Conservation (phyloP, 2,329 filamentous ascomycete species). For the Diplodia mutila region DNA sequence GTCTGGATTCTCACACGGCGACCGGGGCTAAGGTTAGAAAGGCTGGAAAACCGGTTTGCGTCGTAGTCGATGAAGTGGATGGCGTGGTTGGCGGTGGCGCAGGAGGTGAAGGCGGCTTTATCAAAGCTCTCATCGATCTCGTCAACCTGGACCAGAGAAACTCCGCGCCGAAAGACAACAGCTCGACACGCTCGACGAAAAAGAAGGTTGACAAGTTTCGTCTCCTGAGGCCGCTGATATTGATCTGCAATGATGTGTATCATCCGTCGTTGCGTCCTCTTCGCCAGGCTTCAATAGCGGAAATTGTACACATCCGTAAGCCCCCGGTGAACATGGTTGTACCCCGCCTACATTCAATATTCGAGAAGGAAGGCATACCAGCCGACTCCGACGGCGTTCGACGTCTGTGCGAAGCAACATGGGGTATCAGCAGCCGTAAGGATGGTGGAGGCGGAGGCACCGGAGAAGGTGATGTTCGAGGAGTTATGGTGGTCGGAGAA, state of each 20-base stretch:
- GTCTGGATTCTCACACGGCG: constrained; percentile 60
- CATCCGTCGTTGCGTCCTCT: constrained; percentile 85
- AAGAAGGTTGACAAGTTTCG: constrained; percentile 86
- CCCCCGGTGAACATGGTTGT: constrained; percentile 86
- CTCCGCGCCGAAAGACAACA: constrained; percentile 37
- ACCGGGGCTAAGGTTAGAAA: constrained; percentile 64
- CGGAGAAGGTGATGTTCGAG: constrained; percentile 75
- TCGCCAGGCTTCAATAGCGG: constrained; percentile 81
- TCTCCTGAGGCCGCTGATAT: constrained; percentile 81
- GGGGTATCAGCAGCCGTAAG: constrained; percentile 75
- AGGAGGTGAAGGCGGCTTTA: constrained; percentile 84
- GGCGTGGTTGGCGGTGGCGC: constrained; percentile 80
- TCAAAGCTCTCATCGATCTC: constrained; percentile 92
- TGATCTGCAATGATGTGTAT: constrained; percentile 98
- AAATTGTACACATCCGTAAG: constrained; percentile 89
- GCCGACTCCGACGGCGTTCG: constrained; percentile 89
- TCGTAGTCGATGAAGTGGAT: constrained; percentile 95
- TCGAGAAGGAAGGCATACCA: constrained; percentile 84
- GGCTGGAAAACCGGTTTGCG: constrained; percentile 82
- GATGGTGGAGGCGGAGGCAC: constrained; percentile 61
- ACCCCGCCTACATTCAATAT: constrained; percentile 77
- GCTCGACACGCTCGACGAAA: constrained; percentile 44
- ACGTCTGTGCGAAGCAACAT: constrained; percentile 79
- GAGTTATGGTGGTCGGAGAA: constrained; percentile 83
- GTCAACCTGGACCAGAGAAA: constrained; percentile 87